A percentile compares a stretch with the other conserved stretches of the same genome.
phyloP scores from a whole-genome alignment of 768 basidiomycete genomes.

The Sarcomyxa edulis region DNA sequence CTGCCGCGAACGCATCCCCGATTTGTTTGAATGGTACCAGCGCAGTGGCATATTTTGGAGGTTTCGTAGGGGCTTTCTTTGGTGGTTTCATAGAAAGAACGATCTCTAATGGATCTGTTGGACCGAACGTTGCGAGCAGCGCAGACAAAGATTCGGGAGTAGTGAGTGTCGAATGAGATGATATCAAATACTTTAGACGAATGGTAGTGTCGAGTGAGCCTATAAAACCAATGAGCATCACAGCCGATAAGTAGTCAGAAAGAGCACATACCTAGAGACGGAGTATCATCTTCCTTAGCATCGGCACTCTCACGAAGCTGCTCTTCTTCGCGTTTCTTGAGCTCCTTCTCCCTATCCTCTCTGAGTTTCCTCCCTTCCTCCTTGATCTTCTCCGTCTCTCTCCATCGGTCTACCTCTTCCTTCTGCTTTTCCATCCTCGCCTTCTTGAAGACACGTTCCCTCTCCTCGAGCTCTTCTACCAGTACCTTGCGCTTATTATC shows the following conservation, averaged over 20 bases:
- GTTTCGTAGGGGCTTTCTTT: conserved; percentile 49
- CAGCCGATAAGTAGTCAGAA: neutral
- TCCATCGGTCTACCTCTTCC: conserved; percentile 46
- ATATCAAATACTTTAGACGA: conserved; percentile 61
- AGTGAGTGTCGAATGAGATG: conserved; percentile 52
- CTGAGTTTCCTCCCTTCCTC: conserved; percentile 66
- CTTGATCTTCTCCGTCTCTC: conserved; percentile 68
- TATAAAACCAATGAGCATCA: conserved; percentile 15
- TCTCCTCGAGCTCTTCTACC: conserved; percentile 73
- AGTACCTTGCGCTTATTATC: conserved; percentile 71
- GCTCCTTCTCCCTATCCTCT: conserved; percentile 58
- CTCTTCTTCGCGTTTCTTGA: conserved; percentile 40
- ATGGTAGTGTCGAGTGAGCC: conserved; percentile 72
- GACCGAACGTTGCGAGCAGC: conserved; percentile 58
- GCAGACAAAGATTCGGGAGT: conserved; percentile 40
- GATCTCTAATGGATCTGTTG: conserved; percentile 57
- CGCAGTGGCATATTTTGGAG: conserved; percentile 65
- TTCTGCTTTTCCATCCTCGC: conserved; percentile 55
- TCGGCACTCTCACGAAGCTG: conserved; percentile 24
- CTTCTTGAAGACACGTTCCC: conserved; percentile 76
- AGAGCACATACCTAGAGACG: conserved; percentile 42
- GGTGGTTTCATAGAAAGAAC: conserved; percentile 63
- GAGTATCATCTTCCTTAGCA: conserved; percentile 42
- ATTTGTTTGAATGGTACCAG: conserved; percentile 75
- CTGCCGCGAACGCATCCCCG: conserved; percentile 70